Evolutionary conservation across 495 filamentous ascomycete genomes (phyloP).

Genomic region (Penicillium manginii): DNA sequence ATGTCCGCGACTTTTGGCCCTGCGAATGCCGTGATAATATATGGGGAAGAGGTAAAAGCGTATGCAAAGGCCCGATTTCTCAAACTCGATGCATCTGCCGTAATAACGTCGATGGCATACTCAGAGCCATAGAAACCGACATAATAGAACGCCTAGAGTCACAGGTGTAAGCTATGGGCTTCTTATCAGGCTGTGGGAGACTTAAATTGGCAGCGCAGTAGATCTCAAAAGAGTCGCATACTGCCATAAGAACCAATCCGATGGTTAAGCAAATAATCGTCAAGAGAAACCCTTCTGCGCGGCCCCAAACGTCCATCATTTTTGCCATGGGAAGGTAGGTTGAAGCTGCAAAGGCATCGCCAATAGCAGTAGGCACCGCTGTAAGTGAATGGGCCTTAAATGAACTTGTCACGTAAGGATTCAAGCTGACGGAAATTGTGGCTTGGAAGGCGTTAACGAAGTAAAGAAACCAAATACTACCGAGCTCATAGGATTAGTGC

Average conservation of each 20-base stretch:
- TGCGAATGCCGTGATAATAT: conserved; percentile 60
- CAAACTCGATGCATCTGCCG: conserved; percentile 61
- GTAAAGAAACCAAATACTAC: conserved; percentile 38
- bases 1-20: conserved; percentile 47
- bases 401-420: conserved; percentile 35
- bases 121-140: conserved; percentile 54
- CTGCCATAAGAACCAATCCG: conserved; percentile 52
- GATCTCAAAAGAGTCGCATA: conserved; percentile 44
- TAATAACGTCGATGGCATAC: conserved; percentile 55
- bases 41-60: conserved; percentile 58
- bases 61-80: conserved; percentile 59
- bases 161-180: not conserved
- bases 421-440: conserved; percentile 26
- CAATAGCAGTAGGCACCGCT: conserved; percentile 31
- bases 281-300: conserved; percentile 53
- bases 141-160: conserved; percentile 48
- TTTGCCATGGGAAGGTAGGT: conserved; percentile 65
- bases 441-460: conserved; percentile 26
- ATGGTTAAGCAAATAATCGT: conserved; percentile 36
- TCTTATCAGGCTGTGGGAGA: not conserved
- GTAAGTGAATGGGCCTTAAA: conserved; percentile 37
- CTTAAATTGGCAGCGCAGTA: conserved; percentile 46
- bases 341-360: conserved; percentile 58
- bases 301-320: conserved; percentile 66
- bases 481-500: not conserved